Conservation (phyloP, 202 grass and related monocot genomes). For the Brachypodium distachyon region DNA sequence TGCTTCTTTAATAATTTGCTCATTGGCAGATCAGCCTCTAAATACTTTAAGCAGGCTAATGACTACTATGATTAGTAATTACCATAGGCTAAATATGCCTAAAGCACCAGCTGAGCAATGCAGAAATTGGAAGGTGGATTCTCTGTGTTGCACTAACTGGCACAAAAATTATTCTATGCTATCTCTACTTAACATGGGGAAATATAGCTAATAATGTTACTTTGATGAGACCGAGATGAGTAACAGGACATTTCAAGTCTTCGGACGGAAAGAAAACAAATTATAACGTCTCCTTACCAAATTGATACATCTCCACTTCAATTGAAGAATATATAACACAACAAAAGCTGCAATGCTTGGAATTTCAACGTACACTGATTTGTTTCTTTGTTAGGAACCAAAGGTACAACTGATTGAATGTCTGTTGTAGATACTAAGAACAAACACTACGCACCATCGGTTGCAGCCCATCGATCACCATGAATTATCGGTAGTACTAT, state of each 20-base stretch:
- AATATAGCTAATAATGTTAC: neutral
- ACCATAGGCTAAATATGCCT: constrained; percentile 21
- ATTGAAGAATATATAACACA: constrained; percentile 10
- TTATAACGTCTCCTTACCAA: neutral
- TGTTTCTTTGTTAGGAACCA: neutral
- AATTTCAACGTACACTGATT: neutral
- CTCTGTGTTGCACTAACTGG: neutral
- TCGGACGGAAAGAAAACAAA: neutral
- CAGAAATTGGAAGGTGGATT: neutral
- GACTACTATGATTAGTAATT: constrained; percentile 10
- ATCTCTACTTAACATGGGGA: neutral
- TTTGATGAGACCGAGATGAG: neutral
- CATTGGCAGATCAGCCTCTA: neutral
- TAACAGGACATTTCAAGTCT: neutral
- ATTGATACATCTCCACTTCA: neutral
- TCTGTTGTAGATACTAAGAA: neutral
- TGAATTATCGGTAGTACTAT: constrained; percentile 22
- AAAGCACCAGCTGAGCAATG: neutral
- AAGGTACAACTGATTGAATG: neutral
- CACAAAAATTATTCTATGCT: neutral
- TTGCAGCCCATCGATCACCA: neutral
- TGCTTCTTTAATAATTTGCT: constrained; percentile 7
- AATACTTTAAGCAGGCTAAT: neutral
- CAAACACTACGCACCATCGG: constrained; percentile 10
- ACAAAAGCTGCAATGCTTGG: neutral